Base-by-base conservation (phyloP, 352 stramenopile species). In the Albugo candida region DNA sequence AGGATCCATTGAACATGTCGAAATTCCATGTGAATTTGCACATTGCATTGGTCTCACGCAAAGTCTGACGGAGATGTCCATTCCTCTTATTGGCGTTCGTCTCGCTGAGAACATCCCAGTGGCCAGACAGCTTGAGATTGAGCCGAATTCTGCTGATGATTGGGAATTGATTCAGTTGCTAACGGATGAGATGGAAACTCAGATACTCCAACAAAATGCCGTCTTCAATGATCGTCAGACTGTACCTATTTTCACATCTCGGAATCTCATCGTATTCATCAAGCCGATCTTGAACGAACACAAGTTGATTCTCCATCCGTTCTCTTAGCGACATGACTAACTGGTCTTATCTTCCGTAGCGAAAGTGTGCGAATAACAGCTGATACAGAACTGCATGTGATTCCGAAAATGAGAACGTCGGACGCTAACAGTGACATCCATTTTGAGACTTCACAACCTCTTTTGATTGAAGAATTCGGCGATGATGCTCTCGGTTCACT, bases 161-260 rank as follows among this genome's bases (percentile, higher is more conserved):
- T 94, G 81, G 81, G 81, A 94, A 49, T 63, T 94, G 16, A 84
- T 94, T 48, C 80, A 94, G 54, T 48, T 91, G 47, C 79, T 93
- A 52, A 76, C 81, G 0, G 80, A 76, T 2, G 58, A 78, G 34
- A 67, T 94, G 45, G 81, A 94, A 49, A 65, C 59, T 18, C 74
- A 91, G 47, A 63, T 94, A 41, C 53, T 94, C 36, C 67, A 69
- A 20, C 81, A 93, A 75, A 77, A 92, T 57, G 2, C 44, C 24
- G 11, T 31, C 24, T 31, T 31, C 24, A 31, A 31, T 31, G 8
- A 31, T 31, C 24, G 24, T 31, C 24, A 31, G 8, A 31, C 24
- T 31, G 24, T 31, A 10, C 24, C 24, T 8, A 8, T 31, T 8
- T 31, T 31, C 24, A 31, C 24, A 10, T 31, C 24, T 31, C 24